Conservation (phyloP, 2,329 filamentous ascomycete species). For the Pezicula neosporulosa region DNA sequence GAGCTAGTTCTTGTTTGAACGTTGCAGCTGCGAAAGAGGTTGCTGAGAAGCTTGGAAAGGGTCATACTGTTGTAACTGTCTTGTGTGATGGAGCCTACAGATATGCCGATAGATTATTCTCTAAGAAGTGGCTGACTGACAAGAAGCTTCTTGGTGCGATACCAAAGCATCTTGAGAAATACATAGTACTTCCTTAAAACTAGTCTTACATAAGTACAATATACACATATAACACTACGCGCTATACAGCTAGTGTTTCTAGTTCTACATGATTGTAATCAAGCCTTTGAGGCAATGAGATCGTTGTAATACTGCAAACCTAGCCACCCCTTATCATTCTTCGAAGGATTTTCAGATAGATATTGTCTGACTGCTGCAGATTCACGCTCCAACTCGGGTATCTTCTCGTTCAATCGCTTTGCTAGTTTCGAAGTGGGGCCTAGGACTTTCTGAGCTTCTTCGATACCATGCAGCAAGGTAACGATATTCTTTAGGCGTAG, state of each 20-base stretch:
- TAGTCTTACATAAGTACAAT: constrained; percentile 17
- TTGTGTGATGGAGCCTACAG: constrained; percentile 96
- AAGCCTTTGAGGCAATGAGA: not conserved
- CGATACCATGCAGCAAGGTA: constrained; percentile 38
- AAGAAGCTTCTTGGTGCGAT: constrained; percentile 82
- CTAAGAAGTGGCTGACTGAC: constrained; percentile 80
- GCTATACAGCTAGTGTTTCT: not conserved
- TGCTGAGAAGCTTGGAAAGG: constrained; percentile 82
- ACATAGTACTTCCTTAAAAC: constrained; percentile 79
- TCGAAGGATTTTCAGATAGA: not conserved
- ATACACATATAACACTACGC: constrained; percentile 1
- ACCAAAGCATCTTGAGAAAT: constrained; percentile 83
- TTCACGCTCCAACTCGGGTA: constrained; percentile 4
- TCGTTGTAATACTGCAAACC: not conserved
- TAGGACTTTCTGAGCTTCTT: constrained; percentile 31
- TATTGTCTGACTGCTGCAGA: not conserved
- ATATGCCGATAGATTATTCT: constrained; percentile 93
- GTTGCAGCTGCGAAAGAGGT: constrained; percentile 94
- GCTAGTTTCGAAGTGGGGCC: constrained; percentile 9
- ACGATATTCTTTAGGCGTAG: constrained; percentile 27
- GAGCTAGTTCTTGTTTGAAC: constrained; percentile 90
- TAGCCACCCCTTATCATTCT: not conserved
- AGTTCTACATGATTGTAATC: not conserved
- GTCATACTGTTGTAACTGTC: constrained; percentile 88
- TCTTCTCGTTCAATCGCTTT: constrained; percentile 9